Evolutionary conservation across 1,284 basidiomycete species (phyloP).

Genomic region (Pseudozyma thailandica): DNA sequence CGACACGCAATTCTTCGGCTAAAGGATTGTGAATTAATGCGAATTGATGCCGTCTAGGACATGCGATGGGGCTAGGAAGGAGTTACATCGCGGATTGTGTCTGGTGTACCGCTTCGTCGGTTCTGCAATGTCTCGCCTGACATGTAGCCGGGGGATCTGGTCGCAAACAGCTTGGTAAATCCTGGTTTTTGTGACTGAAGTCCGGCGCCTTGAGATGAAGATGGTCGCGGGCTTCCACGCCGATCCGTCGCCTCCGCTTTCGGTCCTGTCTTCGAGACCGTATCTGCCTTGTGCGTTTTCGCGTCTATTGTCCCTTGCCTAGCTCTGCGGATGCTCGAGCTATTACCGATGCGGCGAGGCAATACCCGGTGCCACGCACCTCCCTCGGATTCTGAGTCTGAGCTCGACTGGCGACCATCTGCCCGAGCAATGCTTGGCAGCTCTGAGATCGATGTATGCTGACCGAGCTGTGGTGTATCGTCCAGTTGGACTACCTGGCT

Average conservation of each 20-base stretch:
- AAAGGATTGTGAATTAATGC: background rate
- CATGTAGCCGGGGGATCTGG: slow-evolving; percentile 11
- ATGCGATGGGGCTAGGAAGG: background rate
- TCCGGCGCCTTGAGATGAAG: slow-evolving; percentile 15
- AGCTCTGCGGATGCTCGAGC: slow-evolving; percentile 29
- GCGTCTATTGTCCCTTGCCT: slow-evolving; percentile 23
- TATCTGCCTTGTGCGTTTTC: slow-evolving; percentile 16
- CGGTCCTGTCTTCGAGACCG: background rate
- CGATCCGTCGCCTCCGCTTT: slow-evolving; percentile 20
- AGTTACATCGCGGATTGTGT: slow-evolving; percentile 32
- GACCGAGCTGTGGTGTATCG: background rate
- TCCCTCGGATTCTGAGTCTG: slow-evolving; percentile 49
- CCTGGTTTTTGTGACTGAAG: slow-evolving; percentile 25
- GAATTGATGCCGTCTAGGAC: background rate
- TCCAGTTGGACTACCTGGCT: background rate
- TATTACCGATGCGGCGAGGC: slow-evolving; percentile 35
- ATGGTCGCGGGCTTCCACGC: slow-evolving; percentile 29
- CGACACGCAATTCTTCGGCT: background rate
- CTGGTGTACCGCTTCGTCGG: slow-evolving; percentile 37
- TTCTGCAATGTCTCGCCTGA: slow-evolving; percentile 8
- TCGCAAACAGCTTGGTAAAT: slow-evolving; percentile 19
- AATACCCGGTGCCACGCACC: slow-evolving; percentile 47
- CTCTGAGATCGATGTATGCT: background rate
- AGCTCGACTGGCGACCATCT: slow-evolving; percentile 29
- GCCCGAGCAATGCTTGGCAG: slow-evolving; percentile 17